Evolutionary conservation across 306 rosid species (phyloP), one percentile per base, ranked within the genome.

Genomic region (Dalbergia cochinchinensis): DNA sequence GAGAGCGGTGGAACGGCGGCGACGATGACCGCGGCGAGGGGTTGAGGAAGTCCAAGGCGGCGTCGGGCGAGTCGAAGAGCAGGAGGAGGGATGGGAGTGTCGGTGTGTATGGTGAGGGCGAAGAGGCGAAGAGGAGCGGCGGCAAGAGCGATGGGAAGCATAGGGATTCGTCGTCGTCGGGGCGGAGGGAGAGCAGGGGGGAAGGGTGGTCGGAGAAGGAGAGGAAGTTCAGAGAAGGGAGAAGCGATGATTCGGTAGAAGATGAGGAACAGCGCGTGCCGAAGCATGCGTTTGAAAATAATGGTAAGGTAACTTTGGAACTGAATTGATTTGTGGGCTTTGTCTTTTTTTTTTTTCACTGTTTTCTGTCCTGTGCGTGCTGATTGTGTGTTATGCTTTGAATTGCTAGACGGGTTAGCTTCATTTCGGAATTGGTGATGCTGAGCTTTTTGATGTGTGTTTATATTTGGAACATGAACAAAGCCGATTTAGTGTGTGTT

Each of bases 1-100:
- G 90, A 47, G 99, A 96, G 50, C 84, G 99, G 86, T 93, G 99
- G 99, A 89, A 93, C 77, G 98, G 98, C 5, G 97, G 94, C 6
- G 94, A 91, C 3, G 94, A 88, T 20, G 92, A 88, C 44, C 85
- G 87, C 33, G 84, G 82, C n/a, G 92, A 88, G 34, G 93, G 88
- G 37, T 85, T 85, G 3, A 95, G 87, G 90, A 95, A 88, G 88
- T 78, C 90, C 37, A 90, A 88, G 85, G 71, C 83, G 1, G 73
- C 81, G 4, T 71, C 84, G 0, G 90, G 89, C 53, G 99, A 95
- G 78, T 87, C 94, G 14, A 95, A 90, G 86, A 92, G 90, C 73
- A 89, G 75, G 88, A 92, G 88, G 71, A 87, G 94, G 85, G 98
- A 88, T 60, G 98, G 71, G 83, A 86, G 86, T 76, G 85, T 85